These are phyloP conservation scores for Discostella stelligeroides DNA, from an alignment of 108 stramenopile species.

Conservation along the genomic window DNA sequence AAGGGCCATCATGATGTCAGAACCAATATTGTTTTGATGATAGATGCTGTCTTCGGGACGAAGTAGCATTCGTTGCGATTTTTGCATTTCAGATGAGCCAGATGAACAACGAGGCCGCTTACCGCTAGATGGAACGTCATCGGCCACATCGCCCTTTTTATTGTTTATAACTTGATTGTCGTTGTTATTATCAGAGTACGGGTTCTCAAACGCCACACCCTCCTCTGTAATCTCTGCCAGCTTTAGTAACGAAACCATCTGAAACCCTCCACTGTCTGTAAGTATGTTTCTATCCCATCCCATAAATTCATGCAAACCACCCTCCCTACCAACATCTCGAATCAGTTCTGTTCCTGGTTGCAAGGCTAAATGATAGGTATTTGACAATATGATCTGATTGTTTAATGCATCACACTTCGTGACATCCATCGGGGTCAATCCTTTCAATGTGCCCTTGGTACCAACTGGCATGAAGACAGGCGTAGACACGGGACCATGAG, in stretches of 20 bases:
- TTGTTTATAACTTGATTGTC: not conserved
- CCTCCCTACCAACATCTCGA: slow-evolving; percentile 54
- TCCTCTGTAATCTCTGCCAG: slow-evolving; percentile 95
- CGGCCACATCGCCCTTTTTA: not conserved
- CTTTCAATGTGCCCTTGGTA: slow-evolving; percentile 97
- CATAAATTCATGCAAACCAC: slow-evolving; percentile 95
- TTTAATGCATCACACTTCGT: slow-evolving; percentile 49
- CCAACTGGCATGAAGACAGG: slow-evolving; percentile 99
- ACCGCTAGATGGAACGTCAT: slow-evolving; percentile 13
- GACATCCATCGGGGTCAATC: slow-evolving; percentile 81
- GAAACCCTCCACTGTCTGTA: slow-evolving; percentile 98
- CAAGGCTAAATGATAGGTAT: slow-evolving; percentile 97
- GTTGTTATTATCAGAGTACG: slow-evolving; percentile 40
- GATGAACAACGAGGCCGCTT: slow-evolving; percentile 1
- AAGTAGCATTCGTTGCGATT: slow-evolving; percentile 77
- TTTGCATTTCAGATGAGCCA: slow-evolving; percentile 10
- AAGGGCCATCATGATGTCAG: slow-evolving; percentile 97
- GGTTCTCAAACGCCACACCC: slow-evolving; percentile 94
- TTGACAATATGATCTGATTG: slow-evolving; percentile 91
- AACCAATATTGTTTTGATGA: slow-evolving; percentile 94
- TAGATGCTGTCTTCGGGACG: slow-evolving; percentile 94
- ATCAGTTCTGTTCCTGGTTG: slow-evolving; percentile 91
- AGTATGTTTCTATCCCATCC: slow-evolving; percentile 78
- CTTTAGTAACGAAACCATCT: slow-evolving; percentile 95
- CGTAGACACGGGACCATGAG: slow-evolving; percentile 85